Conservation (phyloP, 345 rosid genomes). For the Syzygium grande region DNA sequence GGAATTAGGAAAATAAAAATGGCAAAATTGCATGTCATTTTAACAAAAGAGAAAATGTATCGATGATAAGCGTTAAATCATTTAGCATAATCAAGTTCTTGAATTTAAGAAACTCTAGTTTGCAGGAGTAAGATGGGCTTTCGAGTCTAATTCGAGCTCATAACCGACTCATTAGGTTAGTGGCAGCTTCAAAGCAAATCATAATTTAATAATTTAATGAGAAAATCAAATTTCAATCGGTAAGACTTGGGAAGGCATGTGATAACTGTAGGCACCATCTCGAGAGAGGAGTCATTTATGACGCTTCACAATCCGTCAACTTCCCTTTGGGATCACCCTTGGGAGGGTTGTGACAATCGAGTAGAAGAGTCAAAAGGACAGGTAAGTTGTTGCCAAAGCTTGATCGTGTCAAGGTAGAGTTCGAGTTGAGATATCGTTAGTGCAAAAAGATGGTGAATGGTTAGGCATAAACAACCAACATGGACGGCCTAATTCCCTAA, state of each 20-base stretch:
- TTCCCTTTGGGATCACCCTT: background rate
- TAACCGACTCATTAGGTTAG: background rate
- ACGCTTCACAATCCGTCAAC: background rate
- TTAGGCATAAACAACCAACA: too few relatives aligned
- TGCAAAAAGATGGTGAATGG: too few relatives aligned
- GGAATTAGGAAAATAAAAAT: background rate
- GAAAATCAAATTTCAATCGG: background rate
- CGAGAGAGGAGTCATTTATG: background rate
- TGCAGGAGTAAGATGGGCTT: background rate
- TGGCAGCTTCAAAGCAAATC: background rate
- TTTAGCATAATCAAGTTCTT: background rate
- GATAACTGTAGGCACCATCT: background rate
- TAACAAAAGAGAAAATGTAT: background rate
- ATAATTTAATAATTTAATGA: background rate
- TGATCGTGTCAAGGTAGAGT: too few relatives aligned
- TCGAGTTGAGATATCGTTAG: too few relatives aligned
- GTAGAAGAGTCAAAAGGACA: too few relatives aligned
- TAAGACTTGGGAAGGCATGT: background rate
- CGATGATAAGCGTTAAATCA: too few relatives aligned
- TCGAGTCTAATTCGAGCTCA: background rate
- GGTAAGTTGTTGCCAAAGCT: too few relatives aligned
- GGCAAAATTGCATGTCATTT: background rate
- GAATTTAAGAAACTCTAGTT: too few relatives aligned
- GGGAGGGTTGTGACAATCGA: background rate
- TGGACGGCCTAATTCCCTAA: too few relatives aligned